phyloP scores from a whole-genome alignment of 2,329 filamentous ascomycete species.

The Apiospora malaysiana region DNA sequence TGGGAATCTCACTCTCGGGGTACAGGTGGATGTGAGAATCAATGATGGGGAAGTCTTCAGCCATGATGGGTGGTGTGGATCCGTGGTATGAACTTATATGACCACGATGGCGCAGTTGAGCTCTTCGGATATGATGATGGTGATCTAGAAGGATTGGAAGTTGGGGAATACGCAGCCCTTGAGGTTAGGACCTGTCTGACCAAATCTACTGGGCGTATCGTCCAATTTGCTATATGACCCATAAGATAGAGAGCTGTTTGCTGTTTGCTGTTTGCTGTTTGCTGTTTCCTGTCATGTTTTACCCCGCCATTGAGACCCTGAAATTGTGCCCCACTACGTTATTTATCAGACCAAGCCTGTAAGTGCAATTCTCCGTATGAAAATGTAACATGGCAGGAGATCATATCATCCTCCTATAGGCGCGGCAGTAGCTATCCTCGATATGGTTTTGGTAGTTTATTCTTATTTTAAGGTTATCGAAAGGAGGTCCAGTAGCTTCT shows the following conservation, averaged over 20 bases:
- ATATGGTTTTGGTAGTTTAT: not conserved
- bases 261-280: not conserved
- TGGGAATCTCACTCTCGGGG: constrained; percentile 68
- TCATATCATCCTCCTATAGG: not conserved
- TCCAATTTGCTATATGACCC: not conserved
- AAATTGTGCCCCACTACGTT: not conserved
- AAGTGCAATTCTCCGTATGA: not conserved
- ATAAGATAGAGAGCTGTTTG: not conserved
- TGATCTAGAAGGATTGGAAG: not conserved
- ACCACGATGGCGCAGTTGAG: not conserved
- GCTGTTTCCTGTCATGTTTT: not conserved
- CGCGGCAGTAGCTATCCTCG: not conserved
- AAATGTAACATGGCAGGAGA: not conserved
- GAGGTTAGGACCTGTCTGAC: not conserved
- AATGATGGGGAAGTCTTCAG: constrained; percentile 65
- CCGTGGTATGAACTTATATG: not conserved
- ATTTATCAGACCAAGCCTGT: not conserved
- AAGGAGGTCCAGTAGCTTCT: no score
- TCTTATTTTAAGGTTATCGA: no score
- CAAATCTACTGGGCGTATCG: not conserved
- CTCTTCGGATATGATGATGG: not conserved
- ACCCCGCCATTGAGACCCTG: constrained; percentile 15
- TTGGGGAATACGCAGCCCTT: not conserved
- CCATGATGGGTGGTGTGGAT: constrained; percentile 30
- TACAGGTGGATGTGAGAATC: constrained; percentile 94